phyloP scores from a whole-genome alignment of 495 filamentous ascomycete genomes.

The Ramalina peruviana region DNA sequence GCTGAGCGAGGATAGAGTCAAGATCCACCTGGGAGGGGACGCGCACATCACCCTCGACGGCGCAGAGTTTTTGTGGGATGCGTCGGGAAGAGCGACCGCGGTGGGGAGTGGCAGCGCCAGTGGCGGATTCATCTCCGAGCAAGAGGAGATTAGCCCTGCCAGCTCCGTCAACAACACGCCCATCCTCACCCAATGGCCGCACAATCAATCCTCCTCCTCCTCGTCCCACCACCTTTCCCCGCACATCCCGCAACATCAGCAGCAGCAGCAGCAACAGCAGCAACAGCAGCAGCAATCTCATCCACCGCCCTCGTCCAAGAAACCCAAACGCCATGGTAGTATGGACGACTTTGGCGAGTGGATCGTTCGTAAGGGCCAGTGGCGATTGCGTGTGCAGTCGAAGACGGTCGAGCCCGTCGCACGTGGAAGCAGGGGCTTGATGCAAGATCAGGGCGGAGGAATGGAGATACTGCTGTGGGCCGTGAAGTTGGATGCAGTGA shows the following conservation, averaged over 20 bases:
- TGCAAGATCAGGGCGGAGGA: conserved; percentile 16
- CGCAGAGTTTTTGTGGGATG: conserved; percentile 22
- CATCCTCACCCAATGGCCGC: not conserved
- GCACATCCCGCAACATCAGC: not conserved
- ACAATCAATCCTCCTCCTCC: not conserved
- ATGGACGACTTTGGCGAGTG: conserved; percentile 37
- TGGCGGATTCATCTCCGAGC: conserved; percentile 3
- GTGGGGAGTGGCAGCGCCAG: not conserved
- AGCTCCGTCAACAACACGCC: conserved; percentile 17
- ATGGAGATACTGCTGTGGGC: conserved; percentile 56
- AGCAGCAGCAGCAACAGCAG: too few relatives aligned
- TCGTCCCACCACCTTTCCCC: not conserved
- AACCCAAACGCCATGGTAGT: conserved; percentile 34
- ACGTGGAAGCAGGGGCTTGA: not conserved
- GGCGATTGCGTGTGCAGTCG: conserved; percentile 58
- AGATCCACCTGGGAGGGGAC: conserved; percentile 51
- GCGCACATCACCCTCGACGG: conserved; percentile 63
- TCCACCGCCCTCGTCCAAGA: conserved; percentile 21
- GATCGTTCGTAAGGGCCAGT: conserved; percentile 68
- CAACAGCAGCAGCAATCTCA: too few relatives aligned
- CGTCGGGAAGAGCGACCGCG: not conserved
- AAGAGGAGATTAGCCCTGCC: conserved; percentile 16
- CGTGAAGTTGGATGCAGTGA: conserved; percentile 70
- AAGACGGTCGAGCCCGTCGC: conserved; percentile 1
- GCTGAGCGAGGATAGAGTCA: conserved; percentile 55